A percentile compares a stretch with the other conserved stretches of the same genome.
Conservation (phyloP, 169 alveolate species). For the Plasmodium berghei region DNA sequence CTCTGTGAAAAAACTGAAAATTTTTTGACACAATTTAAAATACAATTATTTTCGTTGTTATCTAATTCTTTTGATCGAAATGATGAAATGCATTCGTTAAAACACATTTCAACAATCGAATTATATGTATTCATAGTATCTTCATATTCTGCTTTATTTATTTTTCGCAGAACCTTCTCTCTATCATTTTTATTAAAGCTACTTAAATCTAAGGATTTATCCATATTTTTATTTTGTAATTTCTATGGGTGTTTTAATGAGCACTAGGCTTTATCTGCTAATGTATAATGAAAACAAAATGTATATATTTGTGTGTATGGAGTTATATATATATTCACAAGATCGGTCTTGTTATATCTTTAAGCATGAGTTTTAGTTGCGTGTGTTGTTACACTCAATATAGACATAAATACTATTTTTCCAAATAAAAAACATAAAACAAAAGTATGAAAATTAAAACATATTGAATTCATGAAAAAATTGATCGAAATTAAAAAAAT, state of each 20-base stretch:
- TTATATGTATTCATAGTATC: slow-evolving; percentile 86
- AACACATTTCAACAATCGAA: slow-evolving; percentile 85
- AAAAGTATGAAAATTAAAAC: too few species aligned
- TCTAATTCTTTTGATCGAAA: slow-evolving; percentile 85
- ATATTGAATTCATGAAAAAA: too few species aligned
- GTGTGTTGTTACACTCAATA: too few species aligned
- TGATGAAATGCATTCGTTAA: slow-evolving; percentile 83
- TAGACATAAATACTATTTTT: too few species aligned
- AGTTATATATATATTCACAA: neutral
- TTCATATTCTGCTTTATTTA: slow-evolving; percentile 85
- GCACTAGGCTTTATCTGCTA: slow-evolving; percentile 3
- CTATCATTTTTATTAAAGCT: slow-evolving; percentile 78
- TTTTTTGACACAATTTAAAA: slow-evolving; percentile 84
- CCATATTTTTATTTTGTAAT: slow-evolving; percentile 36
- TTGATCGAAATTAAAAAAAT: too few species aligned
- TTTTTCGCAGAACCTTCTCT: slow-evolving; percentile 79
- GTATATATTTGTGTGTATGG: neutral
- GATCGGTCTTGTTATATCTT: too few species aligned
- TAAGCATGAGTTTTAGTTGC: too few species aligned
- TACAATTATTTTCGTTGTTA: slow-evolving; percentile 81
- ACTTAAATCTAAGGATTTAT: slow-evolving; percentile 76
- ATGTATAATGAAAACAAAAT: neutral
- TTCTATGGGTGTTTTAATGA: neutral
- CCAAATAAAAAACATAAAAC: too few species aligned
- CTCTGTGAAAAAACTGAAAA: slow-evolving; percentile 85